phyloP scores from a whole-genome alignment of 495 filamentous ascomycete species.

The Aspergillus steynii region DNA sequence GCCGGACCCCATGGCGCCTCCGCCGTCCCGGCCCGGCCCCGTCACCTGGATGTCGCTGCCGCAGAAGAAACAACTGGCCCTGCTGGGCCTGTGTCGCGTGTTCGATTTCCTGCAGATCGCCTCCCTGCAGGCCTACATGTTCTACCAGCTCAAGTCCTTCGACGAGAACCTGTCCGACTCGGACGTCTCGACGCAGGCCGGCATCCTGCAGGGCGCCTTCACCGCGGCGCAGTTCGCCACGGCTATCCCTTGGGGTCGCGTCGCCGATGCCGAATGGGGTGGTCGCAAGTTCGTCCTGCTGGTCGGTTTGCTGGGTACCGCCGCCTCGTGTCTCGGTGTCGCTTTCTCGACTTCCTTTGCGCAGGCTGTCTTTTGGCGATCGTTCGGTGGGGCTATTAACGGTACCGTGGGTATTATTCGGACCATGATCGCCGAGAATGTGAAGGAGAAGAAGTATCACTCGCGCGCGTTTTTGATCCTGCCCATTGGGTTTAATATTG shows the following conservation, averaged over 20 bases:
- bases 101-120: constrained; percentile 54
- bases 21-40: constrained; percentile 30
- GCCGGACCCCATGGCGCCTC: constrained; percentile 20
- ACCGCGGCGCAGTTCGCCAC: constrained; percentile 82
- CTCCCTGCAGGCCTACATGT: constrained; percentile 68
- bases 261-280: constrained; percentile 67
- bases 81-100: constrained; percentile 72
- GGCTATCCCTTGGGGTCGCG: constrained; percentile 79
- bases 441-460: constrained; percentile 71
- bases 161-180: constrained; percentile 62
- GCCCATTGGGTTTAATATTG: constrained; percentile 78
- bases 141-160: constrained; percentile 75
- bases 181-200: constrained; percentile 73
- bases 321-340: constrained; percentile 73
- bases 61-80: constrained; percentile 68
- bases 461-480: constrained; percentile 67
- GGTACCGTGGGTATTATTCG: constrained; percentile 80
- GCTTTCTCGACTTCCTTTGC: constrained; percentile 73
- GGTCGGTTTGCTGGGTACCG: constrained; percentile 72
- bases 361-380: constrained; percentile 72
- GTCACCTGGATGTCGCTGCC: constrained; percentile 72
- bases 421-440: constrained; percentile 80
- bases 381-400: constrained; percentile 74
- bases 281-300: constrained; percentile 78
- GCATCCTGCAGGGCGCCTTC: constrained; percentile 76